Base-by-base conservation (phyloP, 2,329 filamentous ascomycete genomes). In the Exserohilum rostratum region DNA sequence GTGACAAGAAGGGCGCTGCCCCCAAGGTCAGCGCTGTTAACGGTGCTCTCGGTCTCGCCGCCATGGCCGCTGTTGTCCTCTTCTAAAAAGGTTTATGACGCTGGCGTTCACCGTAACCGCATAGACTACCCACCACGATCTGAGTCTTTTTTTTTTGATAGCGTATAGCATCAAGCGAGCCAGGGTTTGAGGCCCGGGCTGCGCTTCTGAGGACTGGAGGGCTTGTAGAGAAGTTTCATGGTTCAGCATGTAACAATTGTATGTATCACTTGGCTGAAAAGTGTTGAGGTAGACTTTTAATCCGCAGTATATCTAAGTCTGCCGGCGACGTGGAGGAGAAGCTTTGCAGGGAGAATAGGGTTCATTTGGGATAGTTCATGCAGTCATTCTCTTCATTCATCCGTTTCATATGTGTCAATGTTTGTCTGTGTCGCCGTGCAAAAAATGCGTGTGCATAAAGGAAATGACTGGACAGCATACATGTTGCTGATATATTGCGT, bases 51-150 rank as follows among this genome's bases (percentile, higher is more conserved):
- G 77, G 76, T 61, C 63, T 81, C 44, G 73, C 78, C 49, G 79
- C 79, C 69, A 73, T 81, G 56, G 69, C 79, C 46, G 79, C 79
- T 53, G 78, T 78, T 65, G 71, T 81, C 64, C 75, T 82, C 61
- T 70, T 81, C 55, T 81, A 77, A 48, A 78, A 72, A 54, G 58
- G 65, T 54, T 66, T 57, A 64, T 52, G 66, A 70, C 65, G 65
- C 67, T 71, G 72, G 73, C 72, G 71, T 74, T 61, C 58, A 66
- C 57, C 55, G 61, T 66, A 67, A 65, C 72, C 73, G 71, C 71
- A 71, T 75, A 75, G 72, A 78, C 71, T 72, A 71, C 71, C 65
- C 61, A 4, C 61, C 58, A 65, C 54, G 53, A 71, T 67, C 56
- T 68, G 61, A 57, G 62, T 72, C 70, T 64, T 62, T 71, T 71